Evolutionary conservation across 164 flowering plant genomes (phyloP), one percentile per base, ranked within the genome.

Genomic region (Kalanchoe fedtschenkoi): DNA sequence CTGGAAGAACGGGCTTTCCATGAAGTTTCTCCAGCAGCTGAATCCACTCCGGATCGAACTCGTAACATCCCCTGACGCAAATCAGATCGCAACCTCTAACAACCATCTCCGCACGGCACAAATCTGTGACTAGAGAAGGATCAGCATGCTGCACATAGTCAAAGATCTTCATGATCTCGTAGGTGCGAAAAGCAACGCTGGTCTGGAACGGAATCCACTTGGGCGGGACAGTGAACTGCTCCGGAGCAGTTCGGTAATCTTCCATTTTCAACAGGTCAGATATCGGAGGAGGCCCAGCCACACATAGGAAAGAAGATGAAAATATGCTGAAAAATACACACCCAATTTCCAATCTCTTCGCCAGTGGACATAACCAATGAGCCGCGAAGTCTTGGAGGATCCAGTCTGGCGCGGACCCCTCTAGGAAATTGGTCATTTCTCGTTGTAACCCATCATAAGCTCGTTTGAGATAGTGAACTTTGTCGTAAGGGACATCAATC

Each of bases 381-480:
- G 66, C 19, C 0, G 62, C 19, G 14, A 75, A 29, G 51, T 81
- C 85, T 9, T 57, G 17, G 13, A 76, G 15, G 5, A 78, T 60
- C 74, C 69, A 68, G 55, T 74, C 67, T 1, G 75, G 78, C 16
- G 16, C 15, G 1, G 22, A 46, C 33, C 62, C 62, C 0, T 29
- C 28, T 7, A 81, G 13, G 42, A 77, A 46, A 62, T 47, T 58
- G 29, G 62, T 42, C 4, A 81, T 7, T 0, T 78, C 76, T 13
- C 60, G 54, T 19, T 65, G 56, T 6, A 79, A 61, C 34, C 6
- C 51, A 62, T 82, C 87, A 37, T 64, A 76, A 0, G 82, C 84
- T 0, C 14, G 60, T 65, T 78, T 80, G 2, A 80, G 66, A 41
- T 69, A 61, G 32, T 62, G 70, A 2, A 74, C 63, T 47, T 67